Evolutionary conservation across 306 rosid genomes (phyloP), one percentile per base, ranked within the genome.

Genomic region (Malus sieversii): DNA sequence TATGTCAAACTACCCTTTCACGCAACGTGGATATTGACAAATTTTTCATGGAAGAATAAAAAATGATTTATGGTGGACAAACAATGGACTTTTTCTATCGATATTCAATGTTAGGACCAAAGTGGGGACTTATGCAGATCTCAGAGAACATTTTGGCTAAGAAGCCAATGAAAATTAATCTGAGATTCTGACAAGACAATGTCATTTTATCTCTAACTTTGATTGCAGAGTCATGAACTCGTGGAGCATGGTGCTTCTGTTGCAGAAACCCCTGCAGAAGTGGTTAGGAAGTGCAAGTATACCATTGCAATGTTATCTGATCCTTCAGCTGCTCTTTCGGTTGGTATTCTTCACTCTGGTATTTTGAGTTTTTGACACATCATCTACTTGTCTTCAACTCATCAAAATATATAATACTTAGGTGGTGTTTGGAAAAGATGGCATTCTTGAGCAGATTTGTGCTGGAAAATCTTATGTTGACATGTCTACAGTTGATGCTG

Each of bases 401-500:
- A 79, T 42, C 38, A 45, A 68, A 77, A 32, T 71, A 55, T 16
- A 32, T 29, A 76, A 60, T 71, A 19, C 22, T 19, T 67, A 90
- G 97, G 95, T 91, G 77, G 90, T 90, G 23, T 88, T 92, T 72
- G 93, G 88, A 60, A 80, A 86, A 74, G 85, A 88, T 78, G 97
- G 96, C 67, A 92, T 85, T 73, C 88, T 92, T 66, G 97, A 85
- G 84, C 86, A 92, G 83, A 84, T 88, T 72, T 67, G 72, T 60
- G 64, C 71, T 11, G 96, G 96, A 60, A 92, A 88, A 82, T 62
- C 90, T 75, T 92, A 92, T 71, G 80, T 90, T 58, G 97, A 92
- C 85, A 90, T 90, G 95, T 92, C 97, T 51, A 92, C 97, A 0
- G 93, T 92, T 46, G 93, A 90, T 84, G 90, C 90, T 40, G 89